These are phyloP conservation scores for Penicillium manginii DNA, from an alignment of 495 filamentous ascomycete genomes.

Conservation along the genomic window DNA sequence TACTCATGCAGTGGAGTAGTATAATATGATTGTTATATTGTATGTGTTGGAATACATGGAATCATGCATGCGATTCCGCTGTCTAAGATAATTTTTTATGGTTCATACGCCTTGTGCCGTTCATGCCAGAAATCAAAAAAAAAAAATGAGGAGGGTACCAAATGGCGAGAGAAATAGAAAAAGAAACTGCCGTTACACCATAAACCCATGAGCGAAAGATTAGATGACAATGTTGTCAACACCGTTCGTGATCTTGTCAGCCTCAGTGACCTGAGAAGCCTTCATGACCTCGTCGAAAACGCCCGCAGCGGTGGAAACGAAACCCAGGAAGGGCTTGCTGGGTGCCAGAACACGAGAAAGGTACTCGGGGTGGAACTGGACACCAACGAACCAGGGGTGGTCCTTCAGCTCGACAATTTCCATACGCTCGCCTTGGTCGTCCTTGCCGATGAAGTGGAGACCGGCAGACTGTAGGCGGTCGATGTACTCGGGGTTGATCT, in stretches of 20 bases:
- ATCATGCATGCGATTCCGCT: not conserved
- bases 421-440: conserved; percentile 83
- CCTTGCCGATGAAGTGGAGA: conserved; percentile 65
- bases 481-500: conserved; percentile 47
- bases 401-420: conserved; percentile 88
- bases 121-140: conserved; percentile 1
- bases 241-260: conserved; percentile 19
- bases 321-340: conserved; percentile 80
- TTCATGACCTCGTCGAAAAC: conserved; percentile 56
- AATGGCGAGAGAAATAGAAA: not conserved
- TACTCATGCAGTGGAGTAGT: not conserved
- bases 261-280: conserved; percentile 16
- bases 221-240: conserved; percentile 16
- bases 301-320: conserved; percentile 76
- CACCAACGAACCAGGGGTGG: conserved; percentile 89
- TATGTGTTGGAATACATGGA: not conserved
- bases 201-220: conserved; percentile 4
- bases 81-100: conserved; percentile 3
- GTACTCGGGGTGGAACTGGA: conserved; percentile 91
- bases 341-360: conserved; percentile 72
- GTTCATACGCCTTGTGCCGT: conserved; percentile 7
- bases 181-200: conserved; percentile 4
- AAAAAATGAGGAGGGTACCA: not conserved
- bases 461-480: conserved; percentile 37
- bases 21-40: not conserved